Evolutionary conservation across 1,139 yeast species (phyloP).

Genomic region (Hansenula anomala): DNA sequence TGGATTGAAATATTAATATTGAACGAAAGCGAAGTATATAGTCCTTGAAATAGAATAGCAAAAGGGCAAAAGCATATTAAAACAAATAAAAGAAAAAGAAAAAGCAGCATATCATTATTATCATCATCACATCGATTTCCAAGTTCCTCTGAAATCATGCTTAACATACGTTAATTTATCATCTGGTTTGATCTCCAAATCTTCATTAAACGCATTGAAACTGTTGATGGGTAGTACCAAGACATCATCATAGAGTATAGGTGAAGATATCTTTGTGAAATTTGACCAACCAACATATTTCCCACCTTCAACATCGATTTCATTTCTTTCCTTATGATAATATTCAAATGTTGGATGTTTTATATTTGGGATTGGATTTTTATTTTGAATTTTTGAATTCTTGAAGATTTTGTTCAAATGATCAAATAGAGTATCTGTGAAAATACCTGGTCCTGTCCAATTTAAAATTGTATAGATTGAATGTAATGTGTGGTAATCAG

Average conservation of each 20-base stretch:
- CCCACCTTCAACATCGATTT: slow-evolving; percentile 1
- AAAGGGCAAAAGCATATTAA: too few species aligned
- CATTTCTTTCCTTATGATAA: slow-evolving; percentile 13
- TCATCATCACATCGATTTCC: slow-evolving; percentile 48
- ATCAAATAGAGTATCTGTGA: slow-evolving; percentile 77
- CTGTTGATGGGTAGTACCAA: slow-evolving; percentile 65
- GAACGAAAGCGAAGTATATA: too few species aligned
- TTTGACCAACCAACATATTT: slow-evolving; percentile 44
- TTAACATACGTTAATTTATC: slow-evolving; percentile 59
- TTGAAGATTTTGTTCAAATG: slow-evolving; percentile 58
- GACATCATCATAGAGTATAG: slow-evolving; percentile 60
- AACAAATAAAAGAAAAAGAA: too few species aligned
- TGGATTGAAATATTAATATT: too few species aligned
- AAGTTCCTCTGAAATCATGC: slow-evolving; percentile 66
- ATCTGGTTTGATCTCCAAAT: slow-evolving; percentile 53
- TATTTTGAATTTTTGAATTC: slow-evolving; percentile 18
- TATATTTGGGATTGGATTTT: slow-evolving; percentile 13
- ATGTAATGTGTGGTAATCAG: slow-evolving; percentile 51
- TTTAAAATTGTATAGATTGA: slow-evolving; percentile 53
- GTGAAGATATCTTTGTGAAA: slow-evolving; percentile 55
- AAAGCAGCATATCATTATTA: too few species aligned
- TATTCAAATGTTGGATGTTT: slow-evolving; percentile 10
- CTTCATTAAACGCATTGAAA: slow-evolving; percentile 69
- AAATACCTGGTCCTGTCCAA: slow-evolving; percentile 97
- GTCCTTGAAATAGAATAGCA: too few species aligned